phyloP scores from a whole-genome alignment of 1,284 basidiomycete species.

The Irpex lacteus region DNA sequence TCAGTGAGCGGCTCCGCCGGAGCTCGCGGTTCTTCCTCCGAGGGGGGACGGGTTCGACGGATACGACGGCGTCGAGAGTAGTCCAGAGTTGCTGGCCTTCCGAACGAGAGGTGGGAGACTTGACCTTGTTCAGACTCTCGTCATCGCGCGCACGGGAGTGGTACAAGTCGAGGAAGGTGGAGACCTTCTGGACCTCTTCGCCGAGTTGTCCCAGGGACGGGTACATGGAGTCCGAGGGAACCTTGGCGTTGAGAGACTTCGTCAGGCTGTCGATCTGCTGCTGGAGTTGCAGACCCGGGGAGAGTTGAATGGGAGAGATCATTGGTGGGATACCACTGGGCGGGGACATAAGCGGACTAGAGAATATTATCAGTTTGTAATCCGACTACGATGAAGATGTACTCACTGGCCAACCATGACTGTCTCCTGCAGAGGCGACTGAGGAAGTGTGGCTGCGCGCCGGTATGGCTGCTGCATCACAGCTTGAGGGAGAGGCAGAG shows the following conservation, averaged over 20 bases:
- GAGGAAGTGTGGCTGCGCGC: constrained; percentile 5
- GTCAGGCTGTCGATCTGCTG: constrained; percentile 26
- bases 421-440: constrained; percentile 10
- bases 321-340: background rate
- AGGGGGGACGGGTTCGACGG: background rate
- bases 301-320: constrained; percentile 1
- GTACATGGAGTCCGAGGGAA: constrained; percentile 22
- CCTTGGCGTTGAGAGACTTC: constrained; percentile 19
- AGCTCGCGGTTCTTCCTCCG: constrained; percentile 6
- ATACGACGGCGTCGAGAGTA: constrained; percentile 6
- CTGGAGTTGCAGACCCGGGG: constrained; percentile 10
- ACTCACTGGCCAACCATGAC: constrained; percentile 5
- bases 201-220: constrained; percentile 22
- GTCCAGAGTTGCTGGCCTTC: constrained; percentile 3
- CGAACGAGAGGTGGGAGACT: constrained; percentile 9
- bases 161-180: constrained; percentile 30
- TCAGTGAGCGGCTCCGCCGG: constrained; percentile 25
- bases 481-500: constrained; percentile 6
- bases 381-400: background rate
- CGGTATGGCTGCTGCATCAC: constrained; percentile 3
- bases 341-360: background rate
- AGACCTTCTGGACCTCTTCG: constrained; percentile 19
- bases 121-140: constrained; percentile 6
- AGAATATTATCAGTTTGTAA: no score
- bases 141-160: constrained; percentile 19